Conservation (phyloP, 768 basidiomycete genomes). For the Trametes villosa region DNA sequence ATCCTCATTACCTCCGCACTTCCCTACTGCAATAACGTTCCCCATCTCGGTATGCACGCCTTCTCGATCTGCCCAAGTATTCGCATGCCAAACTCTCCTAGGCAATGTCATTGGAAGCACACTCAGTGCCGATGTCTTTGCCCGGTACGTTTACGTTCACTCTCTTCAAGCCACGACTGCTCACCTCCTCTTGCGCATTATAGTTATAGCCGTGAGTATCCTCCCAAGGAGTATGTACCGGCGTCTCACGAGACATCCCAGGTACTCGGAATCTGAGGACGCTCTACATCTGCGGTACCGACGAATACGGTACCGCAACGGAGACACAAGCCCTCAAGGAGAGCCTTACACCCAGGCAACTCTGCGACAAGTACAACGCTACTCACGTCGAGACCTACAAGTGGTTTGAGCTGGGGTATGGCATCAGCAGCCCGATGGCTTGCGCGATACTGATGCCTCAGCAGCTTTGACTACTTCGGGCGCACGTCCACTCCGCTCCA, state of each 20-base stretch:
- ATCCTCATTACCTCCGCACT: constrained; percentile 93
- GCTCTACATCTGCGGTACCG: constrained; percentile 95
- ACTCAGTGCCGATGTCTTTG: constrained; percentile 95
- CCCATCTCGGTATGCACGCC: constrained; percentile 76
- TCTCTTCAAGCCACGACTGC: neutral
- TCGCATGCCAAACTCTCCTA: constrained; percentile 26
- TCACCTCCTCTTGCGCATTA: neutral
- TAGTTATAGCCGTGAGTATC: constrained; percentile 26
- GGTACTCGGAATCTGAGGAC: constrained; percentile 85
- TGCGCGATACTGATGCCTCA: neutral
- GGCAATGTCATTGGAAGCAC: constrained; percentile 96
- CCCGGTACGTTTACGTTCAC: constrained; percentile 63
- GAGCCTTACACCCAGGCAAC: constrained; percentile 71
- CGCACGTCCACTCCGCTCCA: constrained; percentile 91
- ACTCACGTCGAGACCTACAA: constrained; percentile 92
- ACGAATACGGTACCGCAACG: constrained; percentile 99
- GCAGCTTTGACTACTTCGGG: constrained; percentile 93
- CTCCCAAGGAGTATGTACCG: neutral
- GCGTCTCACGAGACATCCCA: constrained; percentile 14
- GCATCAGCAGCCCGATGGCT: neutral
- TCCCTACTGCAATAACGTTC: constrained; percentile 97
- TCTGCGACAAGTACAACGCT: constrained; percentile 90
- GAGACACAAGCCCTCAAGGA: constrained; percentile 97
- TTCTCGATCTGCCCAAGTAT: constrained; percentile 19
- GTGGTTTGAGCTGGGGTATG: constrained; percentile 95